These are phyloP conservation scores for Aspergillus puulaauensis DNA, from an alignment of 2,329 filamentous ascomycete species.

Conservation along the genomic window DNA sequence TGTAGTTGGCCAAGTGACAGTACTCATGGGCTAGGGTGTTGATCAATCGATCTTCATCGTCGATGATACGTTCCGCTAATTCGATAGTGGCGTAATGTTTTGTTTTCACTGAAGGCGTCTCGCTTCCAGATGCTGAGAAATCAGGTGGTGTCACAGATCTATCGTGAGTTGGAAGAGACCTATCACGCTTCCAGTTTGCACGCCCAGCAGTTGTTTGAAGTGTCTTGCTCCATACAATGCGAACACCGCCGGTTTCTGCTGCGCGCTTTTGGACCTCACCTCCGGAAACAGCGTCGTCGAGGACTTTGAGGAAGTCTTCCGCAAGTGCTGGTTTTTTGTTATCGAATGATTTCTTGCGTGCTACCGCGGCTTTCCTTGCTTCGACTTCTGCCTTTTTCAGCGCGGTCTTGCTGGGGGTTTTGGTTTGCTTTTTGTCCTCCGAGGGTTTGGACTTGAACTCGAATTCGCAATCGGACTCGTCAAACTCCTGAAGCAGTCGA, in stretches of 20 bases:
- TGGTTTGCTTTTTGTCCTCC: conserved; percentile 12
- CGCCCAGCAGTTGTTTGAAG: conserved; percentile 63
- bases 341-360: conserved; percentile 54
- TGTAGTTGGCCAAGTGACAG: conserved; percentile 90
- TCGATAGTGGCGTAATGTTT: conserved; percentile 75
- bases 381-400: conserved; percentile 39
- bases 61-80: conserved; percentile 83
- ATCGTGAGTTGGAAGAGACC: background rate
- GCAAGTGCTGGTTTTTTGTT: conserved; percentile 54
- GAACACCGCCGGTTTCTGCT: conserved; percentile 56
- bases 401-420: conserved; percentile 37
- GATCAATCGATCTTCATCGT: conserved; percentile 71
- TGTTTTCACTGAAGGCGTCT: conserved; percentile 25
- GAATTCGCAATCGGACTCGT: conserved; percentile 33
- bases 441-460: conserved; percentile 14
- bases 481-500: conserved; percentile 32
- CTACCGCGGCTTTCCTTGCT: conserved; percentile 34
- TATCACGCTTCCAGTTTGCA: conserved; percentile 69
- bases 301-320: conserved; percentile 53
- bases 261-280: conserved; percentile 51
- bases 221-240: conserved; percentile 62
- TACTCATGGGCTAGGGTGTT: conserved; percentile 97
- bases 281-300: conserved; percentile 54
- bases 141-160: background rate
- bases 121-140: conserved; percentile 16